A percentile compares a stretch with the other conserved stretches of the same genome.
phyloP scores from a whole-genome alignment of 805 yeast genomes.

The Metschnikowia cubensis region DNA sequence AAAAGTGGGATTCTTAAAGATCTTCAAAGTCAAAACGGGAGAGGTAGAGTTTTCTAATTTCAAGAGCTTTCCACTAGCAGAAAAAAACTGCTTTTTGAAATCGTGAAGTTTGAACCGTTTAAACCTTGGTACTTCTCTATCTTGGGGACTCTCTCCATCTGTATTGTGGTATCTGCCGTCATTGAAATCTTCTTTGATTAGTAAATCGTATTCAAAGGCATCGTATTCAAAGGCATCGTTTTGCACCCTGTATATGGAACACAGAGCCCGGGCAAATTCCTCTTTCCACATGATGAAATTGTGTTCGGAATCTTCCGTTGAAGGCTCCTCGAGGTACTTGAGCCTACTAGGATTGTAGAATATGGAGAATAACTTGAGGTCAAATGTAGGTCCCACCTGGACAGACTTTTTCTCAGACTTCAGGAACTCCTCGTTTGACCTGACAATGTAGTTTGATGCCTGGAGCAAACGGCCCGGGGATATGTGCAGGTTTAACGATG shows the following conservation, averaged over 20 bases:
- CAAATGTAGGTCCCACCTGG: conserved; percentile 59
- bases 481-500: conserved; percentile 46
- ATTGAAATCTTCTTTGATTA: conserved; percentile 54
- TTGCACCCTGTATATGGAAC: conserved; percentile 33
- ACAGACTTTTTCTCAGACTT: background rate
- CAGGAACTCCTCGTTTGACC: conserved; percentile 30
- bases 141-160: conserved; percentile 22
- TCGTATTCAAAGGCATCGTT: conserved; percentile 29
- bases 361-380: conserved; percentile 54
- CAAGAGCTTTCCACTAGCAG: conserved; percentile 64
- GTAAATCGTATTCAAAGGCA: conserved; percentile 42
- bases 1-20: conserved; percentile 11
- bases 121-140: conserved; percentile 26
- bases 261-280: conserved; percentile 54
- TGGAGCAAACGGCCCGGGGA: conserved; percentile 67
- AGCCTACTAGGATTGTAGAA: conserved; percentile 54
- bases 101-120: conserved; percentile 35
- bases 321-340: conserved; percentile 24
- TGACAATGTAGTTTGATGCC: conserved; percentile 47
- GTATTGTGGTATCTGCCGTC: conserved; percentile 74
- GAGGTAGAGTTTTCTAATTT: conserved; percentile 56
- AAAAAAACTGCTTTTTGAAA: conserved; percentile 56
- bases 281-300: conserved; percentile 66
- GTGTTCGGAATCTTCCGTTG: background rate
- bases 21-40: conserved; percentile 66